Evolutionary conservation across 2,329 filamentous ascomycete species (phyloP), one percentile per base, ranked within the genome.

Genomic region (Hypoxylon sp.): DNA sequence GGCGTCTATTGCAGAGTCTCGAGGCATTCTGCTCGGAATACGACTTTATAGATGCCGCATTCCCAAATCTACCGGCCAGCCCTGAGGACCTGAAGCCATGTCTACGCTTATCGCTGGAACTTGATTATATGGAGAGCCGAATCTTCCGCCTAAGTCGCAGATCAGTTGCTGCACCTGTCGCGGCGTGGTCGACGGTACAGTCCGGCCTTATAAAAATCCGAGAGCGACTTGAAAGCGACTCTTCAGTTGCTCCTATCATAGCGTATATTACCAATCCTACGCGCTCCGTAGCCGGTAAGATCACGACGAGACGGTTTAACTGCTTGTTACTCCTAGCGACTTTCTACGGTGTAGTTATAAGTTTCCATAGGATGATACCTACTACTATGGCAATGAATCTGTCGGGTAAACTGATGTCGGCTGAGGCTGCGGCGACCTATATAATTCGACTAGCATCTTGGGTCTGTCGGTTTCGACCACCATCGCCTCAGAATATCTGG

Each of bases 401-500:
- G 51, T 61, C 56, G n/a, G 51, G 24, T 24, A 67, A 63, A 33
- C 58, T 71, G n/a, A 46, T 63, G 37, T 33, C 68, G 14, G 68
- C 63, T 11, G 56, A 71, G 54, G 47, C 50, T 13, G 70, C 70
- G 19, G 65, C 70, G 22, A 63, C 42, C 26, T 64, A 68, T 9
- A 72, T 71, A 14, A 59, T 72, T 26, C 68, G 68, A 14, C 54
- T 72, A 24, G 57, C 68, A 29, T 67, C 65, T n/a, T 70, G 63
- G 60, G 70, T 71, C 14, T 24, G 42, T 44, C 63, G 66, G 19
- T 63, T 64, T 11, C 68, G 70, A 24, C 29, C 68, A 9, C 68
- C 70, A 10, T 72, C 70, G 10, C 70, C 70, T 5, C 70, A 72
- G 29, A 72, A 72, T 29, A 56, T 70, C 26, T 71, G 67, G 70